Conservation (phyloP, 441 rosid species). For the Gossypium schwendimanii region DNA sequence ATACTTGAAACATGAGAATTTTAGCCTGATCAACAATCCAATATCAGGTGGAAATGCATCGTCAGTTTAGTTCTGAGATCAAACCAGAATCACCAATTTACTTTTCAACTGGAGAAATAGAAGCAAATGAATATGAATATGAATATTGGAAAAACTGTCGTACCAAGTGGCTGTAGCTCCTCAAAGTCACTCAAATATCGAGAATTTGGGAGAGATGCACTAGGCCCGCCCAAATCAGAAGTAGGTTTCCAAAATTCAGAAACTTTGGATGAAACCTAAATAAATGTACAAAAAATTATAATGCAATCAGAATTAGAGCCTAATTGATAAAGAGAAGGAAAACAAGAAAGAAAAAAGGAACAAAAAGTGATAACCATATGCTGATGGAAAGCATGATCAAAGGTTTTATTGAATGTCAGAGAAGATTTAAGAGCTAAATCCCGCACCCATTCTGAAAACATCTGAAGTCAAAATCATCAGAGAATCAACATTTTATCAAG, state of each 20-base stretch:
- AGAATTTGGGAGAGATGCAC: constrained; percentile 54
- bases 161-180: constrained; percentile 92
- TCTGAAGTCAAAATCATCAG: constrained; percentile 37
- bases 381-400: constrained; percentile 63
- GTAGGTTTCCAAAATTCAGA: constrained; percentile 88
- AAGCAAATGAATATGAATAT: neutral
- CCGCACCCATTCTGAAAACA: constrained; percentile 58
- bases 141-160: neutral
- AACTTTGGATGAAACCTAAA: constrained; percentile 63
- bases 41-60: neutral
- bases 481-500: constrained; percentile 21
- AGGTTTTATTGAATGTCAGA: constrained; percentile 56
- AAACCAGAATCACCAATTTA: neutral
- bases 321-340: neutral
- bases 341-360: constrained; percentile 8
- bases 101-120: neutral
- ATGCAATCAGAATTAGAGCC: constrained; percentile 17
- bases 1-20: constrained; percentile 8
- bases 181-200: constrained; percentile 93
- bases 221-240: constrained; percentile 49
- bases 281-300: constrained; percentile 17
- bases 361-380: constrained; percentile 43
- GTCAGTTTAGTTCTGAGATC: neutral
- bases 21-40: constrained; percentile 8
- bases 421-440: constrained; percentile 76